Percentiles rank a stretch among this genome's conserved stretches.
Evolutionary conservation across 2,329 filamentous ascomycete species (phyloP).

Genomic region (Fusarium pseudograminearum): DNA sequence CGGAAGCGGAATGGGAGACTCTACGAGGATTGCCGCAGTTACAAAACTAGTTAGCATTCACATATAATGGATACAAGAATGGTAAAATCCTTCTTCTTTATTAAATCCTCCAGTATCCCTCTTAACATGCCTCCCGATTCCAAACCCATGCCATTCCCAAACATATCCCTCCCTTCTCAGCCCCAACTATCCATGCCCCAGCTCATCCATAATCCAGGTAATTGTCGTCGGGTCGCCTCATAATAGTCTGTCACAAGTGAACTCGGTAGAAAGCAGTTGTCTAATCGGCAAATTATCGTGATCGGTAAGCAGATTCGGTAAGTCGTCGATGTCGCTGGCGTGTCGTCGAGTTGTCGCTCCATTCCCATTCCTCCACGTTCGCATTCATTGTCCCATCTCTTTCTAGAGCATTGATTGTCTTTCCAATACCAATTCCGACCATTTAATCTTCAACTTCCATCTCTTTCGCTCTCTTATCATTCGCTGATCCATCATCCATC

Average conservation of each 20-base stretch:
- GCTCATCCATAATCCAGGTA: background rate
- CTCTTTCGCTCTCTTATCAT: background rate
- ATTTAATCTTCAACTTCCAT: background rate
- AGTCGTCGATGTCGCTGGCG: background rate
- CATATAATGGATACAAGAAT: background rate
- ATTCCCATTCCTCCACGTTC: background rate
- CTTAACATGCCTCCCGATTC: background rate
- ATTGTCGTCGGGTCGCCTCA: background rate
- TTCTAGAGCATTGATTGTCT: background rate
- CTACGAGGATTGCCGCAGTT: background rate
- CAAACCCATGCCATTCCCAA: background rate
- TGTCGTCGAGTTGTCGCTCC: background rate
- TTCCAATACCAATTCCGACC: background rate
- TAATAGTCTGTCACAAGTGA: background rate
- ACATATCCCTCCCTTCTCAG: background rate
- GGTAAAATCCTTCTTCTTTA: background rate
- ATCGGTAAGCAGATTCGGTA: background rate
- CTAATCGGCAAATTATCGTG: background rate
- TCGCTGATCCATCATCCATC: background rate
- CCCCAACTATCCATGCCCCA: background rate
- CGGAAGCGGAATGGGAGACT: slow-evolving; percentile 55
- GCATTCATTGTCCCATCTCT: background rate
- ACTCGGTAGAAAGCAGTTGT: fast-evolving
- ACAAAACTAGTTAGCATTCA: background rate
- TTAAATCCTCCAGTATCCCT: background rate